Conservation (phyloP, 768 basidiomycete species). For the Agaricus blazei region DNA sequence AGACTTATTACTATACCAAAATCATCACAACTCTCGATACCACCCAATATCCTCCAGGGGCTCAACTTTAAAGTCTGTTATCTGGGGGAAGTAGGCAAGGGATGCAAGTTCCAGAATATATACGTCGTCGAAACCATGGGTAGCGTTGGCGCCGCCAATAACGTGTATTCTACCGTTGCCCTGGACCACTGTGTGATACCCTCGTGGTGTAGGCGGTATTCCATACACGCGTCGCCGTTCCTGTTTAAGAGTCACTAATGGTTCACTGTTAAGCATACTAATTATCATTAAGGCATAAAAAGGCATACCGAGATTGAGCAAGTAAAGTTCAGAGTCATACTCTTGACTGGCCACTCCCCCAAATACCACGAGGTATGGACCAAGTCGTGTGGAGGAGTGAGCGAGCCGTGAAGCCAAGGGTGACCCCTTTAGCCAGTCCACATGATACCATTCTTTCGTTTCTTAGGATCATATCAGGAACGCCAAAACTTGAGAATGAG, state of each 20-base stretch:
- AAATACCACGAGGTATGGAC: conserved; percentile 84
- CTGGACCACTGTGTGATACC: conserved; percentile 79
- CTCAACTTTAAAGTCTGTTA: conserved; percentile 69
- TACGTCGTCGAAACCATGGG: conserved; percentile 79
- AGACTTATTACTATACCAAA: too few species aligned
- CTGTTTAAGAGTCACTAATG: conserved; percentile 74
- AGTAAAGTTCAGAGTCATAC: conserved; percentile 68
- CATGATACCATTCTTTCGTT: not conserved
- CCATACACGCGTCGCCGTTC: conserved; percentile 66
- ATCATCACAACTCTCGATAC: not conserved
- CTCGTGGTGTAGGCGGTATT: conserved; percentile 66
- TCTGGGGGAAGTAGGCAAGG: conserved; percentile 84
- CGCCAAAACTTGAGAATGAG: not conserved
- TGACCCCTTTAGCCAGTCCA: conserved; percentile 9
- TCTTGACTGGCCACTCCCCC: conserved; percentile 78
- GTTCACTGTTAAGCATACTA: not conserved
- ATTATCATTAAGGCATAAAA: not conserved
- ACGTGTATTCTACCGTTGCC: conserved; percentile 83
- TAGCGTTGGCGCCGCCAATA: conserved; percentile 86
- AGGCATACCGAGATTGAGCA: conserved; percentile 78
- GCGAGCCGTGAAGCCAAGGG: conserved; percentile 57
- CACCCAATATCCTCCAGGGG: conserved; percentile 7
- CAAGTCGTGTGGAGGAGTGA: conserved; percentile 85
- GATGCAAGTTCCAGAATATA: conserved; percentile 82
- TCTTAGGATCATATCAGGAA: not conserved